Evolutionary conservation across 2,329 filamentous ascomycete species (phyloP).

Genomic region (Microdochium trichocladiopsis): DNA sequence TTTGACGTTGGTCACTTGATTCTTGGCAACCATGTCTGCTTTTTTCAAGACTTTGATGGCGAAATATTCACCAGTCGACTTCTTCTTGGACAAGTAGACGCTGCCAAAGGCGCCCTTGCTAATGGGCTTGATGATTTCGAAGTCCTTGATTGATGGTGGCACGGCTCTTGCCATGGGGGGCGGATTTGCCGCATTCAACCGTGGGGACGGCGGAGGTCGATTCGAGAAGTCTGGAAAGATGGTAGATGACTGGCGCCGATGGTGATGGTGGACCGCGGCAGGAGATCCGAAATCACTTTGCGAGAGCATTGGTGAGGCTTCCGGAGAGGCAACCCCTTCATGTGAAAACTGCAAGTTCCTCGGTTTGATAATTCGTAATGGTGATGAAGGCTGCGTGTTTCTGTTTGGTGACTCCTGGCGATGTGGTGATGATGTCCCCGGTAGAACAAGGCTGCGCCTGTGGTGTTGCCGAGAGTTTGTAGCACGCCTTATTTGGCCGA

Average conservation of each 20-base stretch:
- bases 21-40: conserved; percentile 99
- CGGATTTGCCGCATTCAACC: conserved; percentile 65
- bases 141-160: conserved; percentile 96
- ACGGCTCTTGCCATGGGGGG: conserved; percentile 82
- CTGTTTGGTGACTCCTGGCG: conserved; percentile 87
- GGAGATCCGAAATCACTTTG: conserved; percentile 77
- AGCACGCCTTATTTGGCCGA: conserved; percentile 66
- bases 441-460: conserved; percentile 77
- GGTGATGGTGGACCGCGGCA: conserved; percentile 57
- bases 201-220: conserved; percentile 73
- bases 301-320: conserved; percentile 81
- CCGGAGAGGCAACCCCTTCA: conserved; percentile 71
- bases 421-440: conserved; percentile 69
- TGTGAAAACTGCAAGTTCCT: conserved; percentile 52
- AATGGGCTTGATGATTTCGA: conserved; percentile 98
- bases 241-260: conserved; percentile 86
- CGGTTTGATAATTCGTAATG: conserved; percentile 78
- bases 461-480: conserved; percentile 78
- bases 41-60: conserved; percentile 98
- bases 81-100: conserved; percentile 97
- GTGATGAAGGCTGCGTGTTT: conserved; percentile 69
- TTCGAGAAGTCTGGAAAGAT: conserved; percentile 65
- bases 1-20: conserved; percentile 98
- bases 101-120: conserved; percentile 98
- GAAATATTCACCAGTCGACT: conserved; percentile 95